Conservation (phyloP, 805 yeast species). For the Suhomyces kilbournensis region DNA sequence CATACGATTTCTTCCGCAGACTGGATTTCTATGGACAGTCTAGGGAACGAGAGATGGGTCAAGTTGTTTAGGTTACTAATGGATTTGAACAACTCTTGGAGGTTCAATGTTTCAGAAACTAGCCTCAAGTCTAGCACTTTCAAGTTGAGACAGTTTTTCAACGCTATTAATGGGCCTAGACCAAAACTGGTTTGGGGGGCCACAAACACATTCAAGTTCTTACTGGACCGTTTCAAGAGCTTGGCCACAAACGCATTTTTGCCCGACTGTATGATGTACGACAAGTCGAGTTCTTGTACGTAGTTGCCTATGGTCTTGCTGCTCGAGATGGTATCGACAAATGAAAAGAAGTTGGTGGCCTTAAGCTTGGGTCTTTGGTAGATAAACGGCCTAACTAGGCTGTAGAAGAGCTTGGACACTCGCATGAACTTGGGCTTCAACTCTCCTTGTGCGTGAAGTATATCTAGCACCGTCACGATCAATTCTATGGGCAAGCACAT, state of each 20-base stretch:
- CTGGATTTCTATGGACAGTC: conserved; percentile 75
- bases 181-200: conserved; percentile 98
- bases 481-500: conserved; percentile 38
- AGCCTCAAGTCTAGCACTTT: conserved; percentile 71
- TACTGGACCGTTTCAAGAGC: conserved; percentile 71
- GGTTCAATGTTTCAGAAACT: conserved; percentile 86
- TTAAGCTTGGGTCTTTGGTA: conserved; percentile 62
- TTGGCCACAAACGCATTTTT: conserved; percentile 88
- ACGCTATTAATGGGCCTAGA: conserved; percentile 77
- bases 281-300: conserved; percentile 68
- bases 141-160: conserved; percentile 65
- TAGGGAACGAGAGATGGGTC: conserved; percentile 80
- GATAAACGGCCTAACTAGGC: conserved; percentile 57
- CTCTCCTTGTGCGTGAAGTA: conserved; percentile 25
- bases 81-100: conserved; percentile 74
- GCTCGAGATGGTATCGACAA: conserved; percentile 64
- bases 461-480: conserved; percentile 29
- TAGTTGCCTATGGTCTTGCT: conserved; percentile 52
- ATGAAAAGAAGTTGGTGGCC: conserved; percentile 65
- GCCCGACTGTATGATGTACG: conserved; percentile 83
- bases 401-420: conserved; percentile 61
- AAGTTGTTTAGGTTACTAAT: conserved; percentile 59
- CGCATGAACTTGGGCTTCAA: conserved; percentile 51
- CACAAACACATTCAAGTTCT: conserved; percentile 60
- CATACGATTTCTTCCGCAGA: conserved; percentile 55